Conservation (phyloP, 768 basidiomycete species). For the Imleria badia region DNA sequence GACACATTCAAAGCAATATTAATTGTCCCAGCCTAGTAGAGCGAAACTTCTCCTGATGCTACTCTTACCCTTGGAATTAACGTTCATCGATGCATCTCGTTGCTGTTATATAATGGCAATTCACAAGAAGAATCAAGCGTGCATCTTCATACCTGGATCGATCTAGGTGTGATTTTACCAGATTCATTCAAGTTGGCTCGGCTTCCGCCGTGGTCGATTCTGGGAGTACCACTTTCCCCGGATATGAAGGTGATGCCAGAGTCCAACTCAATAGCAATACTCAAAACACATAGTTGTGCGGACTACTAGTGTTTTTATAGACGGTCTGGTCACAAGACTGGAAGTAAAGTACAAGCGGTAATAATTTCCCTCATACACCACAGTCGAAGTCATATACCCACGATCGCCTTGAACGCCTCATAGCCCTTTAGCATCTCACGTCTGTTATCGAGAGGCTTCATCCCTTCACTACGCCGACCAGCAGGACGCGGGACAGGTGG, state of each 20-base stretch:
- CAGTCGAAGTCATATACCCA: too few relatives aligned
- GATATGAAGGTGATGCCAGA: conserved; percentile 2
- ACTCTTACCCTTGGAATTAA: background rate
- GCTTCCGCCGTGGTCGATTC: conserved; percentile 8
- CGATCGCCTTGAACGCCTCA: too few relatives aligned
- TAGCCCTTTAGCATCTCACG: too few relatives aligned
- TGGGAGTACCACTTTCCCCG: background rate
- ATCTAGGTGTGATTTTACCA: conserved; percentile 9
- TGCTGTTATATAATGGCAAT: background rate
- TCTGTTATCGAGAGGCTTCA: too few relatives aligned
- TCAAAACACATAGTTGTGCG: too few relatives aligned
- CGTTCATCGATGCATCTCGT: background rate
- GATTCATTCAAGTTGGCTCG: conserved; percentile 10
- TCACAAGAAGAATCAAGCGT: background rate
- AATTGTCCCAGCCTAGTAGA: background rate
- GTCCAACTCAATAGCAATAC: conserved; percentile 4
- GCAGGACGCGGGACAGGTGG: too few relatives aligned
- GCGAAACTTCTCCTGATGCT: background rate
- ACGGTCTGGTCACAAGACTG: too few relatives aligned
- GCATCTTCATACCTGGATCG: background rate
- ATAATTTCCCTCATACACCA: too few relatives aligned
- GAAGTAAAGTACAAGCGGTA: too few relatives aligned
- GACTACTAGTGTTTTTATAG: too few relatives aligned
- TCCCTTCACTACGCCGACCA: too few relatives aligned
- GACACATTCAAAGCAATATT: background rate